Evolutionary conservation across 1,284 basidiomycete species (phyloP), one percentile per base, ranked within the genome.

Genomic region (Hemileia vastatrix): DNA sequence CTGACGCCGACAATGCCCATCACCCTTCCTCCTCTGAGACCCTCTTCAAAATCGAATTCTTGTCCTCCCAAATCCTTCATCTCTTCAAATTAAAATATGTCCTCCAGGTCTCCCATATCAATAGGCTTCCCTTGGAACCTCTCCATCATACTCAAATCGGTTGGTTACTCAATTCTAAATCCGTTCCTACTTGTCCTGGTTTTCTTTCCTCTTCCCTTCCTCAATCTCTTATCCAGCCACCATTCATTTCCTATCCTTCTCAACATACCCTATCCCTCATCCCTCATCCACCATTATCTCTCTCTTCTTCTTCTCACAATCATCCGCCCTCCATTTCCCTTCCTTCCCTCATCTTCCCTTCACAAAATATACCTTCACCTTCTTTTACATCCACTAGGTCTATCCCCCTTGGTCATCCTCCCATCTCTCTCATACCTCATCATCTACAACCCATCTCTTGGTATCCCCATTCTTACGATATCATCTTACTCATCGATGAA

Each of bases 401-500:
- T 45, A 54, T 27, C 36, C 19, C 40, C 11, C 43, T 18, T 43
- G 44, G 11, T 19, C 31, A 32, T 8, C 44, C 1, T 45, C 24
- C 33, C 13, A 19, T 54, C 53, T 18, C 43, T 58, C 57, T 40
- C 49, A 33, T 18, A 53, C 44, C 36, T 2, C 6, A 27, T 31
- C 8, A 44, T 55, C 32, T 63, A 63, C 66, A 70, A 56, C 57
- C 70, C 23, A 68, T 70, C 40, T 67, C 68, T 11, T 64, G 19
- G 36, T 57, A 51, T 51, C 18, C 27, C 43, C 54, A 65, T 9
- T 76, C 77, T 6, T 83, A 80, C 70, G 78, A 80, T 11, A 78
- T 83, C 48, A 68, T 79, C 50, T 74, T 83, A 18, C 67, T 83
- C 43, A 70, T 83, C 51, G 82, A 83, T 68, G 77, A 77, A 27